phyloP scores from a whole-genome alignment of 75 land plant species.

The Isoetes taiwanensis region DNA sequence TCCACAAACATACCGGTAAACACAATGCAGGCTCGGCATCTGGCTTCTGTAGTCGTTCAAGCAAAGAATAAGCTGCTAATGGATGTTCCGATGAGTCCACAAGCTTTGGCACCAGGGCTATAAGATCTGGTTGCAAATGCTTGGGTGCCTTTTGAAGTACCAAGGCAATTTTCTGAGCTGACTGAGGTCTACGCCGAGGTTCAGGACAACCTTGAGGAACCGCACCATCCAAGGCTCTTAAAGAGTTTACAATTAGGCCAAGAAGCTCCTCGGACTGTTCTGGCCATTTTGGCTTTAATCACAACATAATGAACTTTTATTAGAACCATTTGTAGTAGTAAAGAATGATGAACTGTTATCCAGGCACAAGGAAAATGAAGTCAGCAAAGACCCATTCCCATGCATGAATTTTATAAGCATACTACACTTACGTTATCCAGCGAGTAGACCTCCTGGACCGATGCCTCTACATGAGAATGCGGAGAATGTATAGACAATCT shows the following conservation, averaged over 20 bases:
- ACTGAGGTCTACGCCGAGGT: conserved; percentile 67
- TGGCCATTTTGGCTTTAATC: conserved; percentile 77
- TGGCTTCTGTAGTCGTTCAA: conserved; percentile 66
- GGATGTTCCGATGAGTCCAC: conserved; percentile 82
- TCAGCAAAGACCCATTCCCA: no score
- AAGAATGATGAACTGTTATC: no score
- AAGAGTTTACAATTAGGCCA: conserved; percentile 81
- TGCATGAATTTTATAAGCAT: no score
- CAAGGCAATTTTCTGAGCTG: conserved; percentile 77
- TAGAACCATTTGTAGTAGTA: no score
- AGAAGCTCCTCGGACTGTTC: conserved; percentile 95
- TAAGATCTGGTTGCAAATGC: conserved; percentile 66
- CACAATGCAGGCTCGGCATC: conserved; percentile 62
- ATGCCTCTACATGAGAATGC: conserved; percentile 48
- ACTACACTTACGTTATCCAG: no score
- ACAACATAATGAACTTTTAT: not conserved
- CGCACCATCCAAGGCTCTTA: conserved; percentile 84
- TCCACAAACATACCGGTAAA: conserved; percentile 37
- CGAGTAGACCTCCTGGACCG: conserved; percentile 38
- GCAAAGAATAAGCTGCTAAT: conserved; percentile 62
- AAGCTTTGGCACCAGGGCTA: conserved; percentile 80
- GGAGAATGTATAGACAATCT: conserved; percentile 18
- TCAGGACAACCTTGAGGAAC: conserved; percentile 92
- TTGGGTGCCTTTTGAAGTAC: conserved; percentile 86
- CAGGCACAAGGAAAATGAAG: no score